These are phyloP conservation scores for Clarireedia monteithiana DNA, from an alignment of 2,329 filamentous ascomycete genomes.

Conservation along the genomic window DNA sequence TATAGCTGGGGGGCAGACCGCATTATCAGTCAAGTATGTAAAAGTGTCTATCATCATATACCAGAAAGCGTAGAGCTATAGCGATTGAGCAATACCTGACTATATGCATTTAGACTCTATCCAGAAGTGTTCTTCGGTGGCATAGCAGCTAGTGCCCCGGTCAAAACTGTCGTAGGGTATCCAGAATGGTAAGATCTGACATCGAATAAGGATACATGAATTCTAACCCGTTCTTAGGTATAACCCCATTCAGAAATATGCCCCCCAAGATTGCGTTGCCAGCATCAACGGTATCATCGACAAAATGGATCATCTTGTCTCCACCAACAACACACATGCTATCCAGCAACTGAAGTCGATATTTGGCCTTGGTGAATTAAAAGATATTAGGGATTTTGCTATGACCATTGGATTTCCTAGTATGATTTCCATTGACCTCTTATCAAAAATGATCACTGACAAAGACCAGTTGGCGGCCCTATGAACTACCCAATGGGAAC, in stretches of 20 bases:
- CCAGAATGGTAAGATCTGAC: constrained; percentile 35
- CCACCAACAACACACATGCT: constrained; percentile 34
- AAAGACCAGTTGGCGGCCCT: constrained; percentile 32
- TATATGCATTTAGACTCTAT: constrained; percentile 26
- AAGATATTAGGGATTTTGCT: constrained; percentile 39
- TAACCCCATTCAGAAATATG: constrained; percentile 40
- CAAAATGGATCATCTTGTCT: constrained; percentile 40
- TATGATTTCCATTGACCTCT: neutral
- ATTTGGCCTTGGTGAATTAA: constrained; percentile 39
- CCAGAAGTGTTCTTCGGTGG: constrained; percentile 39
- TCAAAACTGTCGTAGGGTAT: constrained; percentile 36
- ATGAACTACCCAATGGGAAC: constrained; percentile 42
- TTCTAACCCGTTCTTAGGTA: constrained; percentile 24
- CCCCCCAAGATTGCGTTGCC: constrained; percentile 40
- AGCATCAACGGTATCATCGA: constrained; percentile 42
- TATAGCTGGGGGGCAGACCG: constrained; percentile 36
- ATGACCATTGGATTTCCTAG: constrained; percentile 39
- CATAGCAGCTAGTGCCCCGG: constrained; percentile 39
- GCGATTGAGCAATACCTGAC: neutral
- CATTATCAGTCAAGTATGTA: constrained; percentile 34
- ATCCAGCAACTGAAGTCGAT: constrained; percentile 39
- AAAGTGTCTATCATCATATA: no score
- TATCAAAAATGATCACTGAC: constrained; percentile 4
- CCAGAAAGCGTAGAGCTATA: neutral
- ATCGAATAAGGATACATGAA: neutral